Evolutionary conservation across 345 rosid species (phyloP), one percentile per base, ranked within the genome.

Genomic region (Citrus inodora): DNA sequence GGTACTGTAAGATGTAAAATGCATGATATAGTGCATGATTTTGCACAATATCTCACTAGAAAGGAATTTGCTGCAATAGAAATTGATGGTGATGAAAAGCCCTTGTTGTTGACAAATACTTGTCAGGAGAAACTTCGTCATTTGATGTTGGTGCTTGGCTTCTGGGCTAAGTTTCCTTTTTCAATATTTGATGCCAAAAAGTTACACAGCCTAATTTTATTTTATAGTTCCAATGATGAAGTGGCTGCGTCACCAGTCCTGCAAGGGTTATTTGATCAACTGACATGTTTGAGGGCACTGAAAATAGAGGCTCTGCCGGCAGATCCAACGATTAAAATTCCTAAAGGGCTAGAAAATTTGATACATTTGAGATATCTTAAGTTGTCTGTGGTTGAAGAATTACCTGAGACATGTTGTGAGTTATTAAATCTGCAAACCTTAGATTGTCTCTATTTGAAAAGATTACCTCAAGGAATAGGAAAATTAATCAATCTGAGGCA

Each of bases 241-340:
- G 0, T 0, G 51, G 51, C 16, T 11, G 51, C 6, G 17, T 30
- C 51, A 11, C 4, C 24, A 3, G 48, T 24, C 38, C 46, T 58
- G 0, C 14, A 1, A 33, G 38, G 24, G 0, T 22, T 58, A 37
- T 72, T 72, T 33, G 30, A 21, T 56, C 28, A 55, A 32, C 11
- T 72, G 30, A 56, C 64, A 8, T 56, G 65, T 59, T 38, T 73
- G 0, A 22, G 64, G 17, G 28, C 28, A 8, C 10, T 60, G 13
- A 27, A n/a, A 3, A 9, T 60, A 1, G 14, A 3, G 16, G 17
- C 0, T 0, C 0, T 0, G 4, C 0, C 0, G 56, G 4, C 0
- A 9, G 10, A 1, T 22, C 4, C 0, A 46, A 46, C 4, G 0
- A 46, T 46, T 11, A 0, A 46, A 46, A 46, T 46, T 46, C 5